These are phyloP conservation scores for Paraurostyla sp. DNA, from an alignment of 73 alveolate species.

Conservation along the genomic window DNA sequence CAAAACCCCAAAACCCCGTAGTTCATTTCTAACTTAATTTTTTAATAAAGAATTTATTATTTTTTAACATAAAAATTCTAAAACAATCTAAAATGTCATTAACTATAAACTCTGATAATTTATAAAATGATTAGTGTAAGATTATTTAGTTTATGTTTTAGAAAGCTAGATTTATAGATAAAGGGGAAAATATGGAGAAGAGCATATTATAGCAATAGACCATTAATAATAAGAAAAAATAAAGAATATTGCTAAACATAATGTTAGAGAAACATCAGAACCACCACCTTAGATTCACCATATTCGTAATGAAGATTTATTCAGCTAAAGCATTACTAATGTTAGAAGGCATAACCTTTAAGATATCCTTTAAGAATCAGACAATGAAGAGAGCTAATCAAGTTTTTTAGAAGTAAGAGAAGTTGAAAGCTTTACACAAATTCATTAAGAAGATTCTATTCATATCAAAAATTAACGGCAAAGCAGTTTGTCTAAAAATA, in stretches of 20 bases:
- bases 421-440: not conserved
- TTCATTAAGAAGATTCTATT: not conserved
- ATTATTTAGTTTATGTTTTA: not conserved
- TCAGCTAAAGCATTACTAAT: too few relatives aligned
- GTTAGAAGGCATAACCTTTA: too few relatives aligned
- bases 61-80: too few relatives aligned
- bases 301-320: too few relatives aligned
- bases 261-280: conserved; percentile 5
- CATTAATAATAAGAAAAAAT: not conserved
- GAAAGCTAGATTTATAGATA: conserved; percentile 26
- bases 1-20: too few relatives aligned
- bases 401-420: not conserved
- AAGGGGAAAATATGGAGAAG: conserved; percentile 3
- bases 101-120: too few relatives aligned
- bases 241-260: not conserved
- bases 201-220: not conserved
- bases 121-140: conserved; percentile 5
- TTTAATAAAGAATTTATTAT: too few relatives aligned
- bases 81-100: too few relatives aligned
- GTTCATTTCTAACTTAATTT: too few relatives aligned
- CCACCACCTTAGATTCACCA: conserved; percentile 27
- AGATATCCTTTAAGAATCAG: conserved; percentile 17
- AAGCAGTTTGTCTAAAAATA: not conserved
- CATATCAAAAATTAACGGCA: not conserved
- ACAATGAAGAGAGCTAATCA: conserved; percentile 15